A percentile compares a stretch with the other conserved stretches of the same genome.
Conservation (phyloP, 2,329 filamentous ascomycete species). For the Fusarium virguliforme region DNA sequence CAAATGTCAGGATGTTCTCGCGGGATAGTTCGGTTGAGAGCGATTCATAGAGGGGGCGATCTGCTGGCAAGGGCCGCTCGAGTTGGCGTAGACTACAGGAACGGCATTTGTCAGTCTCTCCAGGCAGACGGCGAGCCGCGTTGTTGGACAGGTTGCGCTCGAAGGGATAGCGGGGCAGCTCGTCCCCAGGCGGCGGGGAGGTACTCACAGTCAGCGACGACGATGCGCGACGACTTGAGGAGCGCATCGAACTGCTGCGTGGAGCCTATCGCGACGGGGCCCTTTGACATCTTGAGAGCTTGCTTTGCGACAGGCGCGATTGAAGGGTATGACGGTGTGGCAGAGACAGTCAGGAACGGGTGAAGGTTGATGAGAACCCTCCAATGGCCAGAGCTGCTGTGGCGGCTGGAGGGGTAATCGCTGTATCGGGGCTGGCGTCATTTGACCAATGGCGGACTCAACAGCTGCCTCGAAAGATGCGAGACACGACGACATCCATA, state of each 20-base stretch:
- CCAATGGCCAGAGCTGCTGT: conserved; percentile 42
- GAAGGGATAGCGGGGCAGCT: conserved; percentile 44
- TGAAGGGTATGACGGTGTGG: conserved; percentile 45
- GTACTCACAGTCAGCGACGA: conserved; percentile 89
- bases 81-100: conserved; percentile 84
- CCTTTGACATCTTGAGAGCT: conserved; percentile 52
- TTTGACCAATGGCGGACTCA: conserved; percentile 37
- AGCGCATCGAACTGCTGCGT: conserved; percentile 77
- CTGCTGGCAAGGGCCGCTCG: conserved; percentile 86
- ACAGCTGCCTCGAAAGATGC: background rate
- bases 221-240: conserved; percentile 81
- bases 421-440: conserved; percentile 50
- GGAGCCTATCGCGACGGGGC: conserved; percentile 59
- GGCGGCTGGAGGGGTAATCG: conserved; percentile 47
- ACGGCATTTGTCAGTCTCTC: conserved; percentile 36
- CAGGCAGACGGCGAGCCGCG: conserved; percentile 31
- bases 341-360: conserved; percentile 41
- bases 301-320: conserved; percentile 42
- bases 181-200: conserved; percentile 8
- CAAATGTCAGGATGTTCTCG: conserved; percentile 83
- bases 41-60: conserved; percentile 86
- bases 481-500: background rate
- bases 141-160: conserved; percentile 29
- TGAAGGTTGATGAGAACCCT: conserved; percentile 40
- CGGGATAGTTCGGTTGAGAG: conserved; percentile 80